Base-by-base conservation (phyloP, 306 rosid species). In the Acacia crassicarpa region DNA sequence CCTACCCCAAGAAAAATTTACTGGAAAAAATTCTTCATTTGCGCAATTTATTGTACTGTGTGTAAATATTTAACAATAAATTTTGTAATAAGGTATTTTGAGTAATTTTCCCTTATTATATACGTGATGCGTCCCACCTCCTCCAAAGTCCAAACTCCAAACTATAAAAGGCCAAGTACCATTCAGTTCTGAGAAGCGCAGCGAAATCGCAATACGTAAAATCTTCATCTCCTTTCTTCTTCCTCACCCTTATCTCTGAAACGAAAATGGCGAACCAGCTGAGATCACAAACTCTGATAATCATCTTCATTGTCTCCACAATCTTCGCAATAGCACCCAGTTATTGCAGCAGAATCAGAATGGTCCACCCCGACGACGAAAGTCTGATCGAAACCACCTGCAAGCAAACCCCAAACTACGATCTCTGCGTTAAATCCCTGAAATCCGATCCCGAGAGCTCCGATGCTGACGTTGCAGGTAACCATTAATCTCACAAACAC, bases 381-480 rank as follows among this genome's bases (percentile, higher is more conserved):
- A 49, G 33, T 2, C 43, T 73, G 44, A 49, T 73, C 54, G 62
- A 49, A 13, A 16, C 20, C 40, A 73, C 63, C 16, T 73, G 77
- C 45, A 30, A 73, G 44, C 12, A 49, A 12, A 73, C 77, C 40
- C 44, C 44, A 14, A 30, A 49, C 33, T 32, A 49, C 45, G 2
- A 49, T 46, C 62, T 73, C 23, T 73, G 77, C 44, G 4, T 73
- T 19, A 61, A 73, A 17, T 30, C 41, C 35, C 63, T 73, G 1
- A 27, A 4, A 32, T 32, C 76, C 13, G 56, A 72, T 5, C 76
- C 76, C 1, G 2, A 1, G 1, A 48, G 77, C 77, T 48, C 63
- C 1, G 2, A n/a, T 16, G 14, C 77, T 14, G 63, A 73, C 9
- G 46, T 86, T 2, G 63, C 75, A 3, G 90, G 87, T 67, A 67